Percentiles rank a stretch among this genome's conserved stretches.
Conservation (phyloP, 2,329 filamentous ascomycete species). For the Alternaria panax region DNA sequence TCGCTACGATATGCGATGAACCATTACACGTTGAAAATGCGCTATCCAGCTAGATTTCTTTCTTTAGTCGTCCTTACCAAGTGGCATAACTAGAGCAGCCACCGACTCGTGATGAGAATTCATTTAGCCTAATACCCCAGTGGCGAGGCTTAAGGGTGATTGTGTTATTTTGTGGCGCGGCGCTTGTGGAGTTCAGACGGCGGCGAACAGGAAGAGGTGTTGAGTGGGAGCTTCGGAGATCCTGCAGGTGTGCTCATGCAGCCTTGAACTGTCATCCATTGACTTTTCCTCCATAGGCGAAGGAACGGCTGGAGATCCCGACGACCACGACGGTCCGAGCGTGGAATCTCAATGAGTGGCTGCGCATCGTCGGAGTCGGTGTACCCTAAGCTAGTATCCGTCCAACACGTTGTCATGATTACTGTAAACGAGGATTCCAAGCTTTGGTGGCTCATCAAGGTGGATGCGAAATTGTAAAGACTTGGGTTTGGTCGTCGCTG, state of each 20-base stretch:
- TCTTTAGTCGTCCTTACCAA: background rate
- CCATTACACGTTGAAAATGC: background rate
- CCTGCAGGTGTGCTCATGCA: background rate
- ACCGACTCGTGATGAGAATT: slow-evolving; percentile 6
- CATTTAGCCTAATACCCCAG: slow-evolving; percentile 23
- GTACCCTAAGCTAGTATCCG: background rate
- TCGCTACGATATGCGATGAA: slow-evolving; percentile 1
- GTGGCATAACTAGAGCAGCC: slow-evolving; percentile 4
- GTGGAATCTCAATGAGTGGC: background rate
- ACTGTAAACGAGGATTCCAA: slow-evolving; percentile 1
- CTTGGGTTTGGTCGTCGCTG: background rate
- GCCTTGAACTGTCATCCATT: slow-evolving; percentile 3
- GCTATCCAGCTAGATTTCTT: background rate
- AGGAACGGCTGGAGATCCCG: slow-evolving; percentile 5
- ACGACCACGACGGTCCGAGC: background rate
- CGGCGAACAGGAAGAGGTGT: slow-evolving; percentile 9
- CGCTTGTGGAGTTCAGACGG: slow-evolving; percentile 11
- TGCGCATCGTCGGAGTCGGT: slow-evolving; percentile 1
- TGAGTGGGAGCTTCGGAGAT: slow-evolving; percentile 6
- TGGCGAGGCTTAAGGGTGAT: slow-evolving; percentile 11
- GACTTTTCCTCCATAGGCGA: background rate
- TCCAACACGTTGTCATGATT: background rate
- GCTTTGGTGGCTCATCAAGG: background rate
- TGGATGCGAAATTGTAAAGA: background rate
- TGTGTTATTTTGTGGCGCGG: slow-evolving; percentile 5